Percentiles rank a stretch among this genome's conserved stretches.
Conservation (phyloP, 2,329 filamentous ascomycete species). For the Aspergillus fumigatiaffinis region DNA sequence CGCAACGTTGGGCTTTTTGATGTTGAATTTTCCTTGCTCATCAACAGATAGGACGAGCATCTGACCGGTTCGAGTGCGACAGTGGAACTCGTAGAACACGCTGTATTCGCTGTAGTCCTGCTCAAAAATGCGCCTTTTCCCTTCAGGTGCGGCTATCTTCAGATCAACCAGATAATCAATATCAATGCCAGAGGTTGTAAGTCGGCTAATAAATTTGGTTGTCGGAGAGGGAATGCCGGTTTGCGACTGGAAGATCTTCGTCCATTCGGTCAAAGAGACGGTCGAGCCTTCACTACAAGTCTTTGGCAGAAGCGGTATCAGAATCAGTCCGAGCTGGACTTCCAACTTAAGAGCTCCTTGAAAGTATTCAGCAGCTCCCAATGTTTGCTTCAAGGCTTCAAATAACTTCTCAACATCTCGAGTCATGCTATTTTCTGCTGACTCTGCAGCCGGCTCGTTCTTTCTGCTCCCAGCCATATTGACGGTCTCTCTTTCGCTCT, state of each 20-base stretch:
- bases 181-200: slow-evolving; percentile 40
- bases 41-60: slow-evolving; percentile 32
- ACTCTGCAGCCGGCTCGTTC: not conserved
- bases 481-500: not conserved
- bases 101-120: slow-evolving; percentile 16
- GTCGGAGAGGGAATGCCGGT: slow-evolving; percentile 23
- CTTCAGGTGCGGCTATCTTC: slow-evolving; percentile 18
- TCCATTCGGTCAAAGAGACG: slow-evolving; percentile 25
- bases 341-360: slow-evolving; percentile 34
- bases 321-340: slow-evolving; percentile 34
- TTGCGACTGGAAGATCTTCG: slow-evolving; percentile 29
- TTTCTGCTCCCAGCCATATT: not conserved
- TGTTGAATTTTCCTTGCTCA: slow-evolving; percentile 25
- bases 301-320: slow-evolving; percentile 26
- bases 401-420: slow-evolving; percentile 24
- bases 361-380: slow-evolving; percentile 34
- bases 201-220: slow-evolving; percentile 32
- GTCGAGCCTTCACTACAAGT: slow-evolving; percentile 10
- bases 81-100: slow-evolving; percentile 40
- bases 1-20: slow-evolving; percentile 21
- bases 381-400: slow-evolving; percentile 22
- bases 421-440: slow-evolving; percentile 2
- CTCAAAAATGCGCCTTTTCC: slow-evolving; percentile 25
- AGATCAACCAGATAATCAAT: slow-evolving; percentile 37
- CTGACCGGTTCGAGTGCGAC: slow-evolving; percentile 27